These are phyloP conservation scores for Penicillium sclerotigenum DNA, from an alignment of 2,329 filamentous ascomycete genomes.

Conservation along the genomic window DNA sequence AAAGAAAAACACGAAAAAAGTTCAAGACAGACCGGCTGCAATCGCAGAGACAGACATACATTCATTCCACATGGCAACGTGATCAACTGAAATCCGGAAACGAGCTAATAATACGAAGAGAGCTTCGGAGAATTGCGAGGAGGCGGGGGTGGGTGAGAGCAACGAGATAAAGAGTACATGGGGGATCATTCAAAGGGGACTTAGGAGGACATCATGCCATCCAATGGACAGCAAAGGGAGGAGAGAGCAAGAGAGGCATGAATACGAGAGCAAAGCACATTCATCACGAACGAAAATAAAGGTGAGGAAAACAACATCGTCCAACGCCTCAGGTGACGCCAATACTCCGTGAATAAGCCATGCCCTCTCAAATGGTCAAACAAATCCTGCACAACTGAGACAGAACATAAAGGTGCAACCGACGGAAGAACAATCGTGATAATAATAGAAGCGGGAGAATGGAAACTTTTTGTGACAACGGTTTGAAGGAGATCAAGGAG, in stretches of 20 bases:
- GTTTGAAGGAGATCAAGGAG: neutral
- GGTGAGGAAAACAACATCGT: neutral
- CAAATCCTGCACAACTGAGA: neutral
- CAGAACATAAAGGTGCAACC: neutral
- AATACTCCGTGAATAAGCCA: neutral
- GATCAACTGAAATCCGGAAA: conserved; percentile 9
- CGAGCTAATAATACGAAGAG: conserved; percentile 2
- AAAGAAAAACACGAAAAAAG: neutral
- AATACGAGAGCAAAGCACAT: neutral
- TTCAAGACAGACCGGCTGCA: conserved; percentile 13
- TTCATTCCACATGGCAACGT: conserved; percentile 26
- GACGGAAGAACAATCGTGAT: neutral
- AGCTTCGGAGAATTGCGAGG: neutral
- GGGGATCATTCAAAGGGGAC: neutral
- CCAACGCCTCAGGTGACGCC: neutral
- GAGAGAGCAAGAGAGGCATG: neutral
- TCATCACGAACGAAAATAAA: neutral
- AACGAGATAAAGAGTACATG: conserved; percentile 4
- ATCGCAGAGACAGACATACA: conserved; percentile 18
- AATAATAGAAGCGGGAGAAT: neutral
- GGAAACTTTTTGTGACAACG: neutral
- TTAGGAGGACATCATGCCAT: neutral
- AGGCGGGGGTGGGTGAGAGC: neutral
- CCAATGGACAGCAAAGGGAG: neutral
- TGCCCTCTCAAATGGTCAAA: neutral